Conservation (phyloP, 352 stramenopile genomes). For the Phytophthora melonis region DNA sequence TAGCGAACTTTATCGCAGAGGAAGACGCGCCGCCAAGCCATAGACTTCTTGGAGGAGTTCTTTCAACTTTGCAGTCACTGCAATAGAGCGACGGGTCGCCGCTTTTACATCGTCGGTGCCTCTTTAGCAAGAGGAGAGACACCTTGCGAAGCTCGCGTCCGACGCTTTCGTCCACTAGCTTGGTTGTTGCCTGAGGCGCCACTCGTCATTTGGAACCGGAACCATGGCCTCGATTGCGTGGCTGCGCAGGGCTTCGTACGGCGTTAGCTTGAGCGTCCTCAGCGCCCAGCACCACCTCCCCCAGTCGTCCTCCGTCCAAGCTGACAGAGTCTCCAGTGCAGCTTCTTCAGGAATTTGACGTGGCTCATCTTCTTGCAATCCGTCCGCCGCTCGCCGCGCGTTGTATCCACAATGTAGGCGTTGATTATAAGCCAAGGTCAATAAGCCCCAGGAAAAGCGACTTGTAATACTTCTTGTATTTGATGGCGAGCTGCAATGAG, state of each 20-base stretch:
- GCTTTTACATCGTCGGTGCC: background rate
- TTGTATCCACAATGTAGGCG: constrained; percentile 21
- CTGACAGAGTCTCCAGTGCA: background rate
- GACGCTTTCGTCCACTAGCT: background rate
- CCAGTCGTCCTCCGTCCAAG: constrained; percentile 13
- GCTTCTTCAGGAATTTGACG: background rate
- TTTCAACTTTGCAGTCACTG: constrained; percentile 8
- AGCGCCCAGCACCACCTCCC: background rate
- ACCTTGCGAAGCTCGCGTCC: constrained; percentile 19
- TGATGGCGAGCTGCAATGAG: constrained; percentile 24
- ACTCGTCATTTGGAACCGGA: constrained; percentile 7
- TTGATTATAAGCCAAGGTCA: constrained; percentile 21
- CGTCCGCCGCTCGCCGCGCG: background rate
- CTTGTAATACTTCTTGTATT: constrained; percentile 28
- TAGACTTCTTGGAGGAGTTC: background rate
- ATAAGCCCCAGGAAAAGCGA: constrained; percentile 18
- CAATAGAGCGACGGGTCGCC: constrained; percentile 15
- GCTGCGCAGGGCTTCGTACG: background rate
- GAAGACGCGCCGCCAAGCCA: constrained; percentile 10
- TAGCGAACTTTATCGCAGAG: constrained; percentile 19
- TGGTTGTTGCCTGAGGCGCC: constrained; percentile 10
- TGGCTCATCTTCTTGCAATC: background rate
- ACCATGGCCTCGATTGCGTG: background rate
- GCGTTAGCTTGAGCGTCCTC: background rate
- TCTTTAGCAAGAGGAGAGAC: constrained; percentile 21